These are phyloP conservation scores for Macrophomina tecta DNA, from an alignment of 2,329 filamentous ascomycete genomes.

Conservation along the genomic window DNA sequence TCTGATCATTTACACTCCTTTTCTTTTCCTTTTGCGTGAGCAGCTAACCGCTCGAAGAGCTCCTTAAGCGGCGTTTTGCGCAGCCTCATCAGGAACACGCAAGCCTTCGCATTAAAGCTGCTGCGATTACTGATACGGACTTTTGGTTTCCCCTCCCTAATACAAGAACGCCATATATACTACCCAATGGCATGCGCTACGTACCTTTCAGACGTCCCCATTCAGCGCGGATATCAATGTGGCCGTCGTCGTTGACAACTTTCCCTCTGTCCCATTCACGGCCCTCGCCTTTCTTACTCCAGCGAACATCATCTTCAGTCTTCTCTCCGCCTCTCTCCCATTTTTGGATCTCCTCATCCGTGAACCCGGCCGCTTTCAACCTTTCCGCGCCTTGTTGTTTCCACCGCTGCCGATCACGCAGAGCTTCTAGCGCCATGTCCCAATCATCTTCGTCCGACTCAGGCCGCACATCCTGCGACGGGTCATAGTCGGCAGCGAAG, in stretches of 20 bases:
- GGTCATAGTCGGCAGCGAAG: constrained; percentile 72
- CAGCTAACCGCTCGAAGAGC: no score
- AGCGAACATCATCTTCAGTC: constrained; percentile 71
- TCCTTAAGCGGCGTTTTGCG: no score
- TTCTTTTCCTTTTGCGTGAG: no score
- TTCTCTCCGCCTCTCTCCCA: constrained; percentile 70
- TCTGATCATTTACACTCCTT: no score
- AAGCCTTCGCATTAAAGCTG: not conserved
- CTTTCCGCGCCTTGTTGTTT: constrained; percentile 76
- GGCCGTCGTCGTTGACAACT: constrained; percentile 61
- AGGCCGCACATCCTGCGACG: constrained; percentile 61
- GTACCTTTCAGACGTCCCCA: constrained; percentile 45
- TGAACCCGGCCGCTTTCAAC: constrained; percentile 78
- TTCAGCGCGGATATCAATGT: constrained; percentile 56
- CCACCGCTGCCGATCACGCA: constrained; percentile 81
- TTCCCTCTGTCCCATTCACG: constrained; percentile 73
- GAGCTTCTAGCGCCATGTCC: constrained; percentile 79
- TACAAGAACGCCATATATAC: not conserved
- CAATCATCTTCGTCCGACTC: constrained; percentile 67
- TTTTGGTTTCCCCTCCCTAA: not conserved
- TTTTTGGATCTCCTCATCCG: constrained; percentile 73
- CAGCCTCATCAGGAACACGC: no score
- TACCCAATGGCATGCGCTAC: constrained; percentile 13
- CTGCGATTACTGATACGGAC: not conserved
- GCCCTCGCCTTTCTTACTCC: constrained; percentile 72